A percentile compares a stretch with the other conserved stretches of the same genome.
Conservation (phyloP, 2,329 filamentous ascomycete species). For the Lachnellula hyalina region DNA sequence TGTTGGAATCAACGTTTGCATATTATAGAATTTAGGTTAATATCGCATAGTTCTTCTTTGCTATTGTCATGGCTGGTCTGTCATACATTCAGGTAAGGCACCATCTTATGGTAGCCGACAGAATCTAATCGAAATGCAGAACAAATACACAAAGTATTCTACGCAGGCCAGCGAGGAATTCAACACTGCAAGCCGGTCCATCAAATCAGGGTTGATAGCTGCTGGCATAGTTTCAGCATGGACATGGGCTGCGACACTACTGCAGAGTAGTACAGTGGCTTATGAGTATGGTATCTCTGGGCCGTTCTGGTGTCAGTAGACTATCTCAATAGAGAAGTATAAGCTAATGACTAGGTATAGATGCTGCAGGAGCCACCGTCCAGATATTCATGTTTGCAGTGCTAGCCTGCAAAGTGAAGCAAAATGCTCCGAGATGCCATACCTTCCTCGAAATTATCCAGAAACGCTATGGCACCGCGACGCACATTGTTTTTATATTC, state of each 20-base stretch:
- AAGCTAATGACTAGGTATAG: constrained; percentile 28
- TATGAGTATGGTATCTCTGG: constrained; percentile 67
- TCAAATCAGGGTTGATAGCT: constrained; percentile 81
- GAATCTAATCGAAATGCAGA: not conserved
- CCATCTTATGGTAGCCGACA: not conserved
- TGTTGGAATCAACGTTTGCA: not conserved
- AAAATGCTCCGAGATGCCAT: constrained; percentile 35
- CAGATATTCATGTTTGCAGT: constrained; percentile 22
- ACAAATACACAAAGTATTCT: constrained; percentile 7
- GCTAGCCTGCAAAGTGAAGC: constrained; percentile 37
- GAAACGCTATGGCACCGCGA: constrained; percentile 33
- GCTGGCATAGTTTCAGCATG: constrained; percentile 85
- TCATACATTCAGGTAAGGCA: constrained; percentile 1
- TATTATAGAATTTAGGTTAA: not conserved
- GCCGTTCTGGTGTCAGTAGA: constrained; percentile 45
- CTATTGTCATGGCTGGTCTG: constrained; percentile 34
- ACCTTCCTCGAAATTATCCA: constrained; percentile 39
- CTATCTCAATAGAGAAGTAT: constrained; percentile 16
- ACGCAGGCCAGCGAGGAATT: constrained; percentile 61
- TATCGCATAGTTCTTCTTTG: constrained; percentile 30
- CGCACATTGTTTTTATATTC: constrained; percentile 37
- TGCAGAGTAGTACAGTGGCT: constrained; percentile 71
- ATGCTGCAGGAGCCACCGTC: constrained; percentile 38
- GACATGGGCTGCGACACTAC: constrained; percentile 81
- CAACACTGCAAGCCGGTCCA: constrained; percentile 75